Percentiles rank a stretch among this genome's conserved stretches.
Evolutionary conservation across 1,139 yeast genomes (phyloP).

Genomic region (Pichia sp.): DNA sequence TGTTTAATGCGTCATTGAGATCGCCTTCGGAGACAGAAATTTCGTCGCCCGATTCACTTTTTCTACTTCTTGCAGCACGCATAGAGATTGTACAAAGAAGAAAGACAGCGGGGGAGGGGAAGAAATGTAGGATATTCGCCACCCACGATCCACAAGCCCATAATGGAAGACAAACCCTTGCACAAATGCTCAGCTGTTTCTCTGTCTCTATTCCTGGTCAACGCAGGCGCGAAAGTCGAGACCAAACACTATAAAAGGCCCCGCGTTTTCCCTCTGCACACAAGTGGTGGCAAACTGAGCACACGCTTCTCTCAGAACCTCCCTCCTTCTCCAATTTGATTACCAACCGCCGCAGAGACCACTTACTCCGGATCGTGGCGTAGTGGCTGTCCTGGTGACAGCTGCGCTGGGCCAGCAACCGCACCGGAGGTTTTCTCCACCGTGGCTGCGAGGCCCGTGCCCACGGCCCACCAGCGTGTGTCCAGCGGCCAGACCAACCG

Average conservation of each 20-base stretch:
- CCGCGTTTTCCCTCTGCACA: not conserved
- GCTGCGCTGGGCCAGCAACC: no score
- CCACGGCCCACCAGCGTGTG: not conserved
- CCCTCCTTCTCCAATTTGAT: slow-evolving; percentile 22
- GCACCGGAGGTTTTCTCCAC: slow-evolving; percentile 9
- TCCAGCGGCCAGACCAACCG: slow-evolving; percentile 17
- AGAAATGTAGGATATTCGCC: not conserved
- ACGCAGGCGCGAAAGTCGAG: not conserved
- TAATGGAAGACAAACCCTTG: not conserved
- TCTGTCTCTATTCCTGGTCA: not conserved
- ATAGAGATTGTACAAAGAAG: no score
- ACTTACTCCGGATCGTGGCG: no score
- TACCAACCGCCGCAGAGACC: slow-evolving; percentile 19
- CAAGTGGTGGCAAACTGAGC: no score
- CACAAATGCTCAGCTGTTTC: no score
- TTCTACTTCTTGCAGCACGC: no score
- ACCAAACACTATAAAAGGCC: not conserved
- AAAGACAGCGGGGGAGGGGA: not conserved
- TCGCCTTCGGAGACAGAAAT: not conserved
- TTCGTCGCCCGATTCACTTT: no score
- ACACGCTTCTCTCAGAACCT: no score
- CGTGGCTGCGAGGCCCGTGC: not conserved
- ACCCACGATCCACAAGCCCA: no score
- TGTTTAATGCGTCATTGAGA: not conserved
- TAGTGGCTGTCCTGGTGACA: no score